A percentile compares a stretch with the other conserved stretches of the same genome.
Conservation (phyloP, 805 yeast genomes). For the Candida ulmi region DNA sequence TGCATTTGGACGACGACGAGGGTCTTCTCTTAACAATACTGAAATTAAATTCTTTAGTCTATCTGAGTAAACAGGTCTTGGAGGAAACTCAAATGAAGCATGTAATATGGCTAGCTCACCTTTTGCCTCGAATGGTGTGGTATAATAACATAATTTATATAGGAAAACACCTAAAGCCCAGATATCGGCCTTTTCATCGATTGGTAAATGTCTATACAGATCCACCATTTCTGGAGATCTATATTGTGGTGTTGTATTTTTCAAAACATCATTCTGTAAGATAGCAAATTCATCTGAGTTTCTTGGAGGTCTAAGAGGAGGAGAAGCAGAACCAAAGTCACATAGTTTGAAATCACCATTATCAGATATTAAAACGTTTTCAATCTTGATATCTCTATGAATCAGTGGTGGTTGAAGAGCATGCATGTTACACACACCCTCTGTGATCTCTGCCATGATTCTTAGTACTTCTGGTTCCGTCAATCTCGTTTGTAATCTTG, state of each 20-base stretch:
- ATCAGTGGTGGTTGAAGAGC: conserved; percentile 63
- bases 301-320: conserved; percentile 56
- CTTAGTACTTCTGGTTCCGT: conserved; percentile 62
- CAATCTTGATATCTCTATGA: conserved; percentile 80
- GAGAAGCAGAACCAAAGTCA: conserved; percentile 79
- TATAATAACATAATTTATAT: conserved; percentile 73
- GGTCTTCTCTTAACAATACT: conserved; percentile 58
- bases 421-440: conserved; percentile 77
- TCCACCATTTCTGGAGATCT: conserved; percentile 85
- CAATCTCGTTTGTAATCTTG: conserved; percentile 58
- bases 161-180: conserved; percentile 83
- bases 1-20: conserved; percentile 67
- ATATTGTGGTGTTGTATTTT: conserved; percentile 81
- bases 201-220: conserved; percentile 57
- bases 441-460: conserved; percentile 64
- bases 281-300: conserved; percentile 53
- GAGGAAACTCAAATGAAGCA: conserved; percentile 48
- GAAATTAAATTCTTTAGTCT: conserved; percentile 59
- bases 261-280: conserved; percentile 64
- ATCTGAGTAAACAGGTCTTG: conserved; percentile 52
- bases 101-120: conserved; percentile 61
- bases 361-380: conserved; percentile 63
- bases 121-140: conserved; percentile 72
- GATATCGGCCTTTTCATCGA: conserved; percentile 77
- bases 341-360: conserved; percentile 61